Base-by-base conservation (phyloP, 2,329 filamentous ascomycete species). In the Daldinia sp. region DNA sequence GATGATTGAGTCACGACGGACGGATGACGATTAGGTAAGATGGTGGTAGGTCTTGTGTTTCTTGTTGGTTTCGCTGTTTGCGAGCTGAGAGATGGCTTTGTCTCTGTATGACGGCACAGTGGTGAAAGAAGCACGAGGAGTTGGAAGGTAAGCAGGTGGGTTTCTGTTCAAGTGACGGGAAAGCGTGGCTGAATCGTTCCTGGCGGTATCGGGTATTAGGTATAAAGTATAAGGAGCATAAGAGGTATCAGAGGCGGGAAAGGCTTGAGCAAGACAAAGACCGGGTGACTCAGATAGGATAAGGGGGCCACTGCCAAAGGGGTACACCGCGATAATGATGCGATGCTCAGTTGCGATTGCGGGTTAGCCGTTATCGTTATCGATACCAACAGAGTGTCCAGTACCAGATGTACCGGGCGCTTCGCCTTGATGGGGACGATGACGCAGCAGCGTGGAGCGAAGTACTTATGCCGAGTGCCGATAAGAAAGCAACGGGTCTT, bases 231-330 rank as follows among this genome's bases (percentile, higher is more conserved):
- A n/a, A n/a, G n/a, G n/a, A n/a, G n/a, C n/a, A n/a, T n/a, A n/a
- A n/a, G n/a, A n/a, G n/a, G n/a, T n/a, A 60, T 68, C 62, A 63
- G 49, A 63, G 65, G 41, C 50, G 50, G 61, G 49, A 59, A 60
- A 48, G 54, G 55, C 54, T 57, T 47, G 62, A 53, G 59, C 55
- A 54, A 60, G 62, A 69, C 63, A 68, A 71, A 69, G 71, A 45
- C 72, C 71, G 66, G 64, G 72, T 73, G 72, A 73, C 72, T 73
- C 71, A 73, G 69, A 68, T 67, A 47, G 61, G 60, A 53, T 41
- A 52, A 39, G 68, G 70, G 69, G 62, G 57, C 37, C 41, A 51
- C 52, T 39, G 53, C 32, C 52, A 34, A 62, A 58, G 17, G 41
- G 52, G 50, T 61, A 54, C 52, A 55, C 27, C 21, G 34, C 47